phyloP scores from a whole-genome alignment of 202 grass and related monocot species.

The Sporobolus alterniflorus region DNA sequence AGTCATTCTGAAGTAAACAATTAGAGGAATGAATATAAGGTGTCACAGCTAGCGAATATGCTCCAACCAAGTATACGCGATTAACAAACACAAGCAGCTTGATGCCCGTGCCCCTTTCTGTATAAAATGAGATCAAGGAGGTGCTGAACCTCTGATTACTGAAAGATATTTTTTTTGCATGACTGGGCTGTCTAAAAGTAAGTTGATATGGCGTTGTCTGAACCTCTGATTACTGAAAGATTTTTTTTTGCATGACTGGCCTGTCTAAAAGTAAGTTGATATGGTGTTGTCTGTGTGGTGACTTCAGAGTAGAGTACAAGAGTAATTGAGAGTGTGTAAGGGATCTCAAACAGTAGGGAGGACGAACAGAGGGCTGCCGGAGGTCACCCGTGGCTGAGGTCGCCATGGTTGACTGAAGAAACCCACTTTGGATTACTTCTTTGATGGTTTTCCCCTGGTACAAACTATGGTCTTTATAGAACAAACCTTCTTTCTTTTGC shows the following conservation, averaged over 20 bases:
- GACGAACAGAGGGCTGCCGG: too few relatives aligned
- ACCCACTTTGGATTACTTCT: too few relatives aligned
- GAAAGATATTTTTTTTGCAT: constrained; percentile 18
- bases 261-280: neutral
- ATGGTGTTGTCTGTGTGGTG: too few relatives aligned
- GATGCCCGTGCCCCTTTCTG: constrained; percentile 47
- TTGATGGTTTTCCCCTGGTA: too few relatives aligned
- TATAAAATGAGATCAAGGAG: constrained; percentile 44
- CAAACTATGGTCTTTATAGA: too few relatives aligned
- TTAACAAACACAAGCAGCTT: constrained; percentile 50
- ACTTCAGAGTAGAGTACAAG: too few relatives aligned
- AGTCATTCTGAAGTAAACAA: constrained; percentile 33
- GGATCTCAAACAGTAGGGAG: too few relatives aligned
- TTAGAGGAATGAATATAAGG: constrained; percentile 48
- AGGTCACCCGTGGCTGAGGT: too few relatives aligned
- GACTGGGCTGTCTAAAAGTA: neutral
- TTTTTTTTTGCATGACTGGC: constrained; percentile 4
- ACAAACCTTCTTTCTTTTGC: too few relatives aligned
- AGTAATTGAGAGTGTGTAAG: too few relatives aligned
- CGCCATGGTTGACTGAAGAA: too few relatives aligned
- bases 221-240: constrained; percentile 16
- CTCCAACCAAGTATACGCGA: constrained; percentile 44
- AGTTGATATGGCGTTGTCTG: too few relatives aligned
- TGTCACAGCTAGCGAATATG: constrained; percentile 61
- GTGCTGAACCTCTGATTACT: constrained; percentile 26